A percentile compares a stretch with the other conserved stretches of the same genome.
phyloP scores from a whole-genome alignment of 306 rosid genomes.

The Fagus sylvatica region DNA sequence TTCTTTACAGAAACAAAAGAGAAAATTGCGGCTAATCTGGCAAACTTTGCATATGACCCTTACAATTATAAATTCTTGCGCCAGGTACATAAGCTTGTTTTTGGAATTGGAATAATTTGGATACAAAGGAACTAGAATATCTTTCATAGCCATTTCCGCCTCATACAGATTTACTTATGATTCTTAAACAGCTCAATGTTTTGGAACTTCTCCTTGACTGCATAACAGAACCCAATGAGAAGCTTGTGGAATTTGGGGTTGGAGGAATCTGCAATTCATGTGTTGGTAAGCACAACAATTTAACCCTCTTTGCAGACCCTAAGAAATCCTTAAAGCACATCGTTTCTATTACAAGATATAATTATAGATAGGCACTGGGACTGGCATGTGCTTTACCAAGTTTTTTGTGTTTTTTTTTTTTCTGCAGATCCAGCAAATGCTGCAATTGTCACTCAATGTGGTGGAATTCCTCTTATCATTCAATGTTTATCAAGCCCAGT shows the following conservation, averaged over 20 bases:
- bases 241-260: conserved; percentile 80
- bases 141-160: background rate
- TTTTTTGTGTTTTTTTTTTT: background rate
- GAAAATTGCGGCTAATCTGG: conserved; percentile 71
- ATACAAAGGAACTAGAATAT: background rate
- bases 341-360: background rate
- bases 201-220: conserved; percentile 89
- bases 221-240: conserved; percentile 84
- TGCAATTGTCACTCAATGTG: conserved; percentile 48
- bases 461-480: conserved; percentile 71
- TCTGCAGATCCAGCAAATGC: conserved; percentile 64
- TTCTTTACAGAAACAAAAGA: conserved; percentile 63
- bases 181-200: conserved; percentile 68
- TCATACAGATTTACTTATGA: background rate
- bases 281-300: conserved; percentile 49
- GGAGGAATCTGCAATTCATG: conserved; percentile 93
- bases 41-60: conserved; percentile 95
- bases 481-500: conserved; percentile 91
- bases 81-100: conserved; percentile 49
- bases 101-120: background rate
- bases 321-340: background rate
- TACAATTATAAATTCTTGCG: conserved; percentile 73
- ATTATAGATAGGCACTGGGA: too few relatives aligned
- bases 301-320: conserved; percentile 7
- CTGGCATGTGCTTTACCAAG: background rate